Percentiles rank a stretch among this genome's conserved stretches.
Conservation (phyloP, 768 basidiomycete genomes). For the Cytidiella melzeri region DNA sequence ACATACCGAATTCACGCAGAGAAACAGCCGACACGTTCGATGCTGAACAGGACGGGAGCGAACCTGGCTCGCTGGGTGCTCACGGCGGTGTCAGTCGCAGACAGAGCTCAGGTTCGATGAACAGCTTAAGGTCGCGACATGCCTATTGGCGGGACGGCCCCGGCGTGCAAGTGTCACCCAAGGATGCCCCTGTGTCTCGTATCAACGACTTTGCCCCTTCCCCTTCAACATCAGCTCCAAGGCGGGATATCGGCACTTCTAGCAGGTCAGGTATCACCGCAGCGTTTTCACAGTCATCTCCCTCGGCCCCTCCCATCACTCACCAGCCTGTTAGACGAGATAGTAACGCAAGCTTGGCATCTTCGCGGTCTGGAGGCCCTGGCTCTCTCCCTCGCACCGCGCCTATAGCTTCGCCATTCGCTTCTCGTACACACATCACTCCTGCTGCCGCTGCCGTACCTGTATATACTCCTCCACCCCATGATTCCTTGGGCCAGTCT, state of each 20-base stretch:
- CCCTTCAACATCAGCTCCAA: slow-evolving; percentile 9
- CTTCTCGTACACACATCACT: neutral
- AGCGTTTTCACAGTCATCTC: neutral
- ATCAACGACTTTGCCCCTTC: slow-evolving; percentile 7
- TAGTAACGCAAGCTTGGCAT: slow-evolving; percentile 37
- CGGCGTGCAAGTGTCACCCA: slow-evolving; percentile 5
- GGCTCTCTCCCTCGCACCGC: neutral
- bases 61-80: slow-evolving; percentile 1
- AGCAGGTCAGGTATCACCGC: slow-evolving; percentile 1
- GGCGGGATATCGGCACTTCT: neutral
- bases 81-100: slow-evolving; percentile 26
- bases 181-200: slow-evolving; percentile 5
- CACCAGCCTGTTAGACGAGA: slow-evolving; percentile 25
- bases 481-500: neutral
- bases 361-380: slow-evolving; percentile 3
- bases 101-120: slow-evolving; percentile 28
- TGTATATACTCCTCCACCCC: neutral
- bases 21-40: neutral
- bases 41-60: neutral
- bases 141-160: neutral
- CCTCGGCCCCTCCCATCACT: slow-evolving; percentile 2
- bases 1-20: neutral
- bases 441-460: neutral
- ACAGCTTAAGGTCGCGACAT: slow-evolving; percentile 17
- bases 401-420: neutral